A percentile compares a stretch with the other conserved stretches of the same genome.
Evolutionary conservation across 2,329 filamentous ascomycete genomes (phyloP).

Genomic region (Stagonosporopsis chrysanthemi): DNA sequence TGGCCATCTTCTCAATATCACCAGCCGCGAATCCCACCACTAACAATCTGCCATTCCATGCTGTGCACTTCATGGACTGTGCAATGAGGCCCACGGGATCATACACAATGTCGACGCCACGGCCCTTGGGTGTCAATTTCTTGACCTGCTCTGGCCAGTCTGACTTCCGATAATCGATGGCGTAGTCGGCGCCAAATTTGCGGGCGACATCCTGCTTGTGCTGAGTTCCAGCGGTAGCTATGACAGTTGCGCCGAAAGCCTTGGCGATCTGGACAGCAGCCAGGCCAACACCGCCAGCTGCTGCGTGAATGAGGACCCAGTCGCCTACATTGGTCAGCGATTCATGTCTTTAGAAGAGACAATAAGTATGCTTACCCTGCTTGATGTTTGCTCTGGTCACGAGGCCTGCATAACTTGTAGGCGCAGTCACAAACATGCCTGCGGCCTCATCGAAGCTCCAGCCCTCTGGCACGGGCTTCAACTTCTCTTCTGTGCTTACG

Average conservation of each 20-base stretch:
- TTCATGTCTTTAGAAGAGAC: neutral
- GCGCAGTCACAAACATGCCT: constrained; percentile 89
- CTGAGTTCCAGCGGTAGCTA: constrained; percentile 84
- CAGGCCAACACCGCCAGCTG: constrained; percentile 88
- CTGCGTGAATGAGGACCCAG: constrained; percentile 88
- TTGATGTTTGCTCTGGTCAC: constrained; percentile 80
- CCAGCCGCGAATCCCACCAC: constrained; percentile 90
- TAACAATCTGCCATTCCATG: constrained; percentile 89
- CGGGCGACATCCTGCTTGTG: constrained; percentile 82
- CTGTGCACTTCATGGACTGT: constrained; percentile 85
- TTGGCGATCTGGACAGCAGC: constrained; percentile 95
- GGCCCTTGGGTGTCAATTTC: constrained; percentile 74
- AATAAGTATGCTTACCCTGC: constrained; percentile 47
- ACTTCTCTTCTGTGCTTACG: constrained; percentile 67
- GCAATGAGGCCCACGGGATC: constrained; percentile 93
- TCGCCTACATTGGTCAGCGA: constrained; percentile 63
- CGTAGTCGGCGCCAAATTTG: constrained; percentile 84
- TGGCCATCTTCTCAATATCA: constrained; percentile 86
- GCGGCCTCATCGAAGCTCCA: constrained; percentile 88
- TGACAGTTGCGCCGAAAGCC: constrained; percentile 88
- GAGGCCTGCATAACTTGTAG: constrained; percentile 85
- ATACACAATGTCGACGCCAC: constrained; percentile 90
- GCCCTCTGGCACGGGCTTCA: constrained; percentile 77
- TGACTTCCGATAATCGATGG: constrained; percentile 75
- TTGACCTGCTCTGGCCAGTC: constrained; percentile 74